phyloP scores from a whole-genome alignment of 306 rosid genomes.

The Citrullus colocynthis region DNA sequence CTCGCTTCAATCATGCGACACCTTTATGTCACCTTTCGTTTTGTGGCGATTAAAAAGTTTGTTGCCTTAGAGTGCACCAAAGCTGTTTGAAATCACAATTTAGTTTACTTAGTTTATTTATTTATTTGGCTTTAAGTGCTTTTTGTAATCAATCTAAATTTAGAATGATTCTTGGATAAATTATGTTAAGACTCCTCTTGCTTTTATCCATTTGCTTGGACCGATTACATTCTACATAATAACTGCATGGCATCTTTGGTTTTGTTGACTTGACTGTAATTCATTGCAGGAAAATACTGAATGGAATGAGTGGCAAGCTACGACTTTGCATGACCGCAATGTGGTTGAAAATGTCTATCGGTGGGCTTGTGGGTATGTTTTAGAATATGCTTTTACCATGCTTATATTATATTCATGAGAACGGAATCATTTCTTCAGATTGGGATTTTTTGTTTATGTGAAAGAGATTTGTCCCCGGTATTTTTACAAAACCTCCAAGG shows the following conservation, averaged over 20 bases:
- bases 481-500: background rate
- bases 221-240: background rate
- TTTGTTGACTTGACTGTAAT: slow-evolving; percentile 8
- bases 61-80: too few species aligned
- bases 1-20: too few species aligned
- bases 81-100: too few species aligned
- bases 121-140: background rate
- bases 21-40: too few species aligned
- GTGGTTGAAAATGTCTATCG: slow-evolving; percentile 78
- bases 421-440: background rate
- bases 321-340: slow-evolving; percentile 76
- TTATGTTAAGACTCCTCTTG: background rate
- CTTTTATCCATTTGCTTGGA: background rate
- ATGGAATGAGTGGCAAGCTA: slow-evolving; percentile 88
- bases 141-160: background rate
- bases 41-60: too few species aligned
- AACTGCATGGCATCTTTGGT: background rate
- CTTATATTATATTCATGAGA: background rate
- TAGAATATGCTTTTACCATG: slow-evolving; percentile 2
- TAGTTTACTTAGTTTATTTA: background rate
- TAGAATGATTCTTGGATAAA: background rate
- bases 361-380: slow-evolving; percentile 95
- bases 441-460: background rate
- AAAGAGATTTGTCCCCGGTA: background rate
- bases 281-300: slow-evolving; percentile 56